A percentile compares a stretch with the other conserved stretches of the same genome.
Conservation (phyloP, 176 grass and related monocot genomes). For the Ampelocalamus luodianensis region DNA sequence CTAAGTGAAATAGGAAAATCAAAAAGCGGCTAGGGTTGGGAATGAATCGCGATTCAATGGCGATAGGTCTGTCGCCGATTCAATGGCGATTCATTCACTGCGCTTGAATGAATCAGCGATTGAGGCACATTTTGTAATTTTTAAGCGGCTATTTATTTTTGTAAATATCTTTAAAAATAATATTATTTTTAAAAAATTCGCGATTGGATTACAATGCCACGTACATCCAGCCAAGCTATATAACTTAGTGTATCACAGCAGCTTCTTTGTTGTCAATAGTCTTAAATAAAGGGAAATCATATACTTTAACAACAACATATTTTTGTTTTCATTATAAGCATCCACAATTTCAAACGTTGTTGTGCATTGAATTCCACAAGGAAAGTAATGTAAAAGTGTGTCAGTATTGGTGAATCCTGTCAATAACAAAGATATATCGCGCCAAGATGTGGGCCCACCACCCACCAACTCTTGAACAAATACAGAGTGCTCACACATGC, state of each 20-base stretch:
- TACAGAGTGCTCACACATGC: not conserved
- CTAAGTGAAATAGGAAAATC: too few species aligned
- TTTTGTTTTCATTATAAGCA: not conserved
- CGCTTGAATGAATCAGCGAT: too few species aligned
- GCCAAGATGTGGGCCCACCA: not conserved
- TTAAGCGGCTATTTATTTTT: too few species aligned
- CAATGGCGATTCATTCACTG: too few species aligned
- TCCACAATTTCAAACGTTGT: not conserved
- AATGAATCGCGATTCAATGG: too few species aligned
- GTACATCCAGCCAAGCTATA: not conserved
- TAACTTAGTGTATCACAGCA: not conserved
- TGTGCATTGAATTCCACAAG: not conserved
- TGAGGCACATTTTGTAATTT: too few species aligned
- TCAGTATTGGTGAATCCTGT: too few species aligned
- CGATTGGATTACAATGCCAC: not conserved
- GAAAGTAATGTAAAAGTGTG: too few species aligned
- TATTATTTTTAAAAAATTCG: too few species aligned
- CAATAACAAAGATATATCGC: not conserved
- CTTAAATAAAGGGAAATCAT: not conserved
- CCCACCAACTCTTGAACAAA: not conserved
- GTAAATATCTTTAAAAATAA: too few species aligned
- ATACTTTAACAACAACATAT: not conserved
- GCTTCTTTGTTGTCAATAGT: not conserved
- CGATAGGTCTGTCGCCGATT: too few species aligned
- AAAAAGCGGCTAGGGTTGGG: too few species aligned